Evolutionary conservation across 805 yeast genomes (phyloP).

Genomic region (Saccharomyces jurei): DNA sequence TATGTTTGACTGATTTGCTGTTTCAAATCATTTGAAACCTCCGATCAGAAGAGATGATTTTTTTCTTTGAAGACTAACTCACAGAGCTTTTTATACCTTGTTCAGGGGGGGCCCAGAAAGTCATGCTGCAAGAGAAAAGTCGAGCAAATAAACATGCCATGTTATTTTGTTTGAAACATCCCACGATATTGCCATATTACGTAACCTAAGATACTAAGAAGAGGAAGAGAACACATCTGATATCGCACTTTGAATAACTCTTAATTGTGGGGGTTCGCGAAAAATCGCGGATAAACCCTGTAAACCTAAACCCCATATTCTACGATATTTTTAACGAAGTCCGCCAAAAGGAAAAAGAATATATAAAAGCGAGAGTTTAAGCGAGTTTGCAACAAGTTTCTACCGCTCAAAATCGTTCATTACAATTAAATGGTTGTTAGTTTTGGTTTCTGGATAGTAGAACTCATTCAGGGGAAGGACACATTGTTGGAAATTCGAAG

Average conservation of each 20-base stretch:
- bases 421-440: not conserved
- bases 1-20: not conserved
- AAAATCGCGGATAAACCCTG: not conserved
- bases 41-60: not conserved
- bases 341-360: not conserved
- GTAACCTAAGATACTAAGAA: not conserved
- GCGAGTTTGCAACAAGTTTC: not conserved
- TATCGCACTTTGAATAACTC: not conserved
- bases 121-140: not conserved
- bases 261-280: not conserved
- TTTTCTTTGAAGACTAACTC: not conserved
- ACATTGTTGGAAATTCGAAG: not conserved
- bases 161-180: not conserved
- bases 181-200: not conserved
- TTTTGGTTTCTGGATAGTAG: not conserved
- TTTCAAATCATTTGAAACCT: not conserved
- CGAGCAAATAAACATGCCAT: not conserved
- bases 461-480: not conserved
- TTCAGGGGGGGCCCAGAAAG: not conserved
- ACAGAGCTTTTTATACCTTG: not conserved
- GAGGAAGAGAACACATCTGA: not conserved
- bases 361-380: not conserved
- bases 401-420: not conserved
- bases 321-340: not conserved
- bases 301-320: not conserved